Evolutionary conservation across 2,329 filamentous ascomycete genomes (phyloP).

Genomic region (Colletotrichum sp.): DNA sequence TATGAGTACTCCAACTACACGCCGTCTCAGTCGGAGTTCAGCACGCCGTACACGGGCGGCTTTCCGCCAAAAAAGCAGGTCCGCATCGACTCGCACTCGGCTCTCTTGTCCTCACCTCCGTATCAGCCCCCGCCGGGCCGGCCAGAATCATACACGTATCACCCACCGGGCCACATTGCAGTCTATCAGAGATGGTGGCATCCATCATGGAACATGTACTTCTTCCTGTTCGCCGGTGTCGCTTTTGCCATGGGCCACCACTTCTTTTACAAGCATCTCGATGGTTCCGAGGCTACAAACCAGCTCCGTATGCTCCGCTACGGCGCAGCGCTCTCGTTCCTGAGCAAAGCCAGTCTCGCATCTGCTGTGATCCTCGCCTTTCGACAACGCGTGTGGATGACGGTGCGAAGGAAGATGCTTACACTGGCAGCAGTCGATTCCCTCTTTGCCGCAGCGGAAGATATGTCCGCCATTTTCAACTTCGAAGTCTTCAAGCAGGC

Average conservation of each 20-base stretch:
- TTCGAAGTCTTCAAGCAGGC: slow-evolving; percentile 34
- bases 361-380: slow-evolving; percentile 34
- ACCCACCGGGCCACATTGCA: slow-evolving; percentile 1
- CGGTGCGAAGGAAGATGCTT: slow-evolving; percentile 24
- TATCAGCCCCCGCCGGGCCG: not conserved
- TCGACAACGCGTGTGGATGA: slow-evolving; percentile 26
- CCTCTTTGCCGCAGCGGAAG: slow-evolving; percentile 37
- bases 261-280: slow-evolving; percentile 35
- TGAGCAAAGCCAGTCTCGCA: slow-evolving; percentile 38
- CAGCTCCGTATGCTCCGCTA: slow-evolving; percentile 40
- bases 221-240: slow-evolving; percentile 36
- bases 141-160: slow-evolving; percentile 1
- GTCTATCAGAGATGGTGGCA: slow-evolving; percentile 36
- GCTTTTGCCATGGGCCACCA: slow-evolving; percentile 38
- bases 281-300: slow-evolving; percentile 33
- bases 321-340: slow-evolving; percentile 39
- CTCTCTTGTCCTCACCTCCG: slow-evolving; percentile 9
- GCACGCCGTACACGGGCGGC: slow-evolving; percentile 5
- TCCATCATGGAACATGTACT: slow-evolving; percentile 38
- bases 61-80: not conserved
- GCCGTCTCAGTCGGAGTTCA: not conserved
- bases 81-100: slow-evolving; percentile 15
- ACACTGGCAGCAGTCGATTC: slow-evolving; percentile 28
- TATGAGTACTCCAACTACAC: slow-evolving; percentile 16
- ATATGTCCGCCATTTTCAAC: slow-evolving; percentile 33